Conservation (phyloP, 148 eudicot species). For the Rhododendron simsii region DNA sequence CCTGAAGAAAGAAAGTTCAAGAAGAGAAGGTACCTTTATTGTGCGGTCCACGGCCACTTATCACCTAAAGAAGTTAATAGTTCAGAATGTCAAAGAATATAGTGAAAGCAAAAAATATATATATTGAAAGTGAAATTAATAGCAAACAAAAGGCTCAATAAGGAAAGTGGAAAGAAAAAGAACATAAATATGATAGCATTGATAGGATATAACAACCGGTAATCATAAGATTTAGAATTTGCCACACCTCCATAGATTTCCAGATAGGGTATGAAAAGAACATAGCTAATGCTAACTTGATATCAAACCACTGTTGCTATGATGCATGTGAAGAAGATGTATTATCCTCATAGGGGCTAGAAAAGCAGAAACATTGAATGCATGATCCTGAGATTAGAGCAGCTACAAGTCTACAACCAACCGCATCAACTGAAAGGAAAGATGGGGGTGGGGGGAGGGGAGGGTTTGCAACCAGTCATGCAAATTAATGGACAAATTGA, state of each 20-base stretch:
- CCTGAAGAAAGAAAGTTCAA: too few species aligned
- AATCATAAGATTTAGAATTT: background rate
- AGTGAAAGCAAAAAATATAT: background rate
- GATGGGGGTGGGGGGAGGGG: background rate
- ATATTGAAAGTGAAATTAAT: background rate
- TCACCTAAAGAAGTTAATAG: constrained; percentile 40
- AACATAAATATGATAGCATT: background rate
- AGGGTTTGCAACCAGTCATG: background rate
- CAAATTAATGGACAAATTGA: background rate
- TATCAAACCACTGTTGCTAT: background rate
- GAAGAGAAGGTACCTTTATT: too few species aligned
- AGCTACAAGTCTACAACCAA: background rate
- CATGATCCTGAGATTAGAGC: background rate
- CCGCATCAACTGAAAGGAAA: too few species aligned
- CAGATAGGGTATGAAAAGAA: background rate
- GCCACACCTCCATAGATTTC: background rate
- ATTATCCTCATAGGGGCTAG: background rate
- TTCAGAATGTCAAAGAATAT: background rate
- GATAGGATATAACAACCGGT: background rate
- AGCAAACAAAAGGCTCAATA: background rate
- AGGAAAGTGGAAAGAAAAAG: background rate
- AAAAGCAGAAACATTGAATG: background rate
- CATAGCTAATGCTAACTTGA: background rate
- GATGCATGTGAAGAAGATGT: background rate
- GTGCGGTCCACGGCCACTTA: too few species aligned